Evolutionary conservation across 768 basidiomycete genomes (phyloP).

Genomic region (Tulasnella sp.): DNA sequence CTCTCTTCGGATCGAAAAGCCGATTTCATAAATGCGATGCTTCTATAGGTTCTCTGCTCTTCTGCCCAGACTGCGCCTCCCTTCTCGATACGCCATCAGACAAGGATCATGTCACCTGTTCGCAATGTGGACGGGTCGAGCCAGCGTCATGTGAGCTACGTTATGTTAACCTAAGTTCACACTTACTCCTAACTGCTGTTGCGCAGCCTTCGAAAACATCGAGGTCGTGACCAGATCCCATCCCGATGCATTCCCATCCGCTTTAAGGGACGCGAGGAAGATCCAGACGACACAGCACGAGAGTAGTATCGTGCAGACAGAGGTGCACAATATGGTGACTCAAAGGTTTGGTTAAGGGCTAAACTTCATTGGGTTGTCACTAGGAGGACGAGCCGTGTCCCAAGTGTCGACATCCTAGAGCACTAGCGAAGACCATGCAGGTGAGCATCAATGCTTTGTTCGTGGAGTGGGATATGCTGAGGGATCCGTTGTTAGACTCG

Average conservation of each 20-base stretch:
- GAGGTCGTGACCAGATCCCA: slow-evolving; percentile 84
- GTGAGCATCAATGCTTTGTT: slow-evolving; percentile 20
- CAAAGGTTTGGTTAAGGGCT: background rate
- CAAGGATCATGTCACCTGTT: slow-evolving; percentile 66
- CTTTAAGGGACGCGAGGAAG: slow-evolving; percentile 75
- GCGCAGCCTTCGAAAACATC: slow-evolving; percentile 83
- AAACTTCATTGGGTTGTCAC: background rate
- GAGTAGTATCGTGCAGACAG: slow-evolving; percentile 50
- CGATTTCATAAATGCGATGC: no score
- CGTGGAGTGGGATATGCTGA: background rate
- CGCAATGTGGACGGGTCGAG: slow-evolving; percentile 80
- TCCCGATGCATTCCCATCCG: slow-evolving; percentile 89
- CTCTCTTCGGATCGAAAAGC: background rate
- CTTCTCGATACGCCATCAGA: slow-evolving; percentile 76
- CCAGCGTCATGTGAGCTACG: slow-evolving; percentile 70
- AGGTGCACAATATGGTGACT: slow-evolving; percentile 37
- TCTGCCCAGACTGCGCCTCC: slow-evolving; percentile 90
- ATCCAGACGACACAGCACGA: slow-evolving; percentile 78
- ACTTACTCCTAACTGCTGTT: background rate
- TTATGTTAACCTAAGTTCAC: background rate
- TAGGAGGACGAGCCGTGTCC: slow-evolving; percentile 89
- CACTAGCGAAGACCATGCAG: slow-evolving; percentile 79
- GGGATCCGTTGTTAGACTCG: slow-evolving; percentile 42
- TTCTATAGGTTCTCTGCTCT: slow-evolving; percentile 70
- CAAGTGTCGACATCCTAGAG: slow-evolving; percentile 70